Evolutionary conservation across 2,329 filamentous ascomycete genomes (phyloP).

Genomic region (Colletotrichum ledebouriae): DNA sequence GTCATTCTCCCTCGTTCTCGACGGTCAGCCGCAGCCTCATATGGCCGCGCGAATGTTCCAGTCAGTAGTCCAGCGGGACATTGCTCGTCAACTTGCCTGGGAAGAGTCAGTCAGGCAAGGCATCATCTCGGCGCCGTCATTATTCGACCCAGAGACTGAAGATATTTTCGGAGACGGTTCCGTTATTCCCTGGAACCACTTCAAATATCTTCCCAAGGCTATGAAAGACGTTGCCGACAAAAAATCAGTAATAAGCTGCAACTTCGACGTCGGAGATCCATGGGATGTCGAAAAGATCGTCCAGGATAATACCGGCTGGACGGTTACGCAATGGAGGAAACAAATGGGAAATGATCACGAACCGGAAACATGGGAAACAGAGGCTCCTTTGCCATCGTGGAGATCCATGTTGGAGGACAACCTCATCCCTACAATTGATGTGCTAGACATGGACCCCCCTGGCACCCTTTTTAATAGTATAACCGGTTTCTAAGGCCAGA

Average conservation of each 20-base stretch:
- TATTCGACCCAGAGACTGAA: background rate
- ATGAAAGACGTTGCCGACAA: conserved; percentile 9
- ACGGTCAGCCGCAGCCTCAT: conserved; percentile 1
- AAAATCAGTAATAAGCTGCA: conserved; percentile 7
- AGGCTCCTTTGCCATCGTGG: conserved; percentile 9
- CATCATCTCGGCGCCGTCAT: background rate
- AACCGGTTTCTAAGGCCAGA: no score
- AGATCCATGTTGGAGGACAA: background rate
- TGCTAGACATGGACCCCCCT: no score
- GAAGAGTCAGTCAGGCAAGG: background rate
- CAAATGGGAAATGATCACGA: background rate
- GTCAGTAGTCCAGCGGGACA: conserved; percentile 2
- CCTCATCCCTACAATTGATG: background rate
- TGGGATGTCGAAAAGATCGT: background rate
- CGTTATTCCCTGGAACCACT: background rate
- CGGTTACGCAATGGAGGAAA: background rate
- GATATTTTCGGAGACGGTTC: background rate
- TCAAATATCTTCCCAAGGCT: background rate
- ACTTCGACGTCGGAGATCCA: conserved; percentile 22
- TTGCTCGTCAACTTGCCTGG: conserved; percentile 16
- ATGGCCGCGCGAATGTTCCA: conserved; percentile 6
- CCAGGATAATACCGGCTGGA: background rate
- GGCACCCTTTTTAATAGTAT: no score
- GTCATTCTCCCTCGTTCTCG: conserved; percentile 6
- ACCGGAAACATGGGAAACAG: background rate